phyloP scores from a whole-genome alignment of 2,329 filamentous ascomycete species.

The Bipolaris victoriae region DNA sequence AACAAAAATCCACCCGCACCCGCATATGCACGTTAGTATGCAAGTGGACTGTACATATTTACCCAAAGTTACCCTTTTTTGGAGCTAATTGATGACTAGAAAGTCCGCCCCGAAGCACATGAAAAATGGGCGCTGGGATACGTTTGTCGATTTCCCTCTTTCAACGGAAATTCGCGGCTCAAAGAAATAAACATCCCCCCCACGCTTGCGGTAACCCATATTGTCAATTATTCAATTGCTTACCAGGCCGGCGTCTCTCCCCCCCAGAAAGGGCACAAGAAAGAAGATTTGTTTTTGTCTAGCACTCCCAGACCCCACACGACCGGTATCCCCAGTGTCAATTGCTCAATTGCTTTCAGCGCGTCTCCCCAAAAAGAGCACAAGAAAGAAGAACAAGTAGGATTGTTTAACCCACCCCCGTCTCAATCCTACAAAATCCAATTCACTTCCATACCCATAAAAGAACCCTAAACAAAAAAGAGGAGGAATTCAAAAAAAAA shows the following conservation, averaged over 20 bases:
- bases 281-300: too few species aligned
- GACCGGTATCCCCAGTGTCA: too few species aligned
- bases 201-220: neutral
- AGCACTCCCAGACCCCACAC: too few species aligned
- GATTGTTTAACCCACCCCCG: too few species aligned
- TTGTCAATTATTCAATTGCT: too few species aligned
- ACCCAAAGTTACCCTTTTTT: neutral
- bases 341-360: too few species aligned
- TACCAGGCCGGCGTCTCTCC: too few species aligned
- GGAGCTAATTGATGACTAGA: constrained; percentile 13
- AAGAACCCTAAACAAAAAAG: constrained; percentile 16
- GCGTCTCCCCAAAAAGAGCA: too few species aligned
- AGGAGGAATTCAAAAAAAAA: neutral
- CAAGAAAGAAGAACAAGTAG: too few species aligned
- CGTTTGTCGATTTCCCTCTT: neutral
- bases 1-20: neutral
- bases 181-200: neutral
- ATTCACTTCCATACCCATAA: neutral
- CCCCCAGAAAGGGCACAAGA: neutral
- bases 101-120: neutral
- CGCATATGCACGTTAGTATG: constrained; percentile 2
- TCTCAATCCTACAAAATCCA: constrained; percentile 2
- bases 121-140: too few species aligned
- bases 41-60: constrained; percentile 1
- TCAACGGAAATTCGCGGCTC: constrained; percentile 7